Conservation (phyloP, 305 asterid species). For the Nicotiana rustica region DNA sequence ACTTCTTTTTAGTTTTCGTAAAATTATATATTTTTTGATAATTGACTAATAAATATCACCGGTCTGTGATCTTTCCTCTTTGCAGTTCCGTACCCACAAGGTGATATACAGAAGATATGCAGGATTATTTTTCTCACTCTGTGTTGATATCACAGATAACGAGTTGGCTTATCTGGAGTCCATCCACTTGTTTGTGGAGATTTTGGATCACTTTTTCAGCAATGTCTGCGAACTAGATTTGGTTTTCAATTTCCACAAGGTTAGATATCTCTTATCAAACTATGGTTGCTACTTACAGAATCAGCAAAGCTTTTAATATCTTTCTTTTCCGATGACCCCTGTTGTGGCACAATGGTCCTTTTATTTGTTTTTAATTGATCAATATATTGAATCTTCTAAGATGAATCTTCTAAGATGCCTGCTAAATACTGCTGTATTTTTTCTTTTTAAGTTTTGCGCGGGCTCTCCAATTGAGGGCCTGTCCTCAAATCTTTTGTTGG, state of each 20-base stretch:
- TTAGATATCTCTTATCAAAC: constrained; percentile 44
- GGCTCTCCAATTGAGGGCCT: not conserved
- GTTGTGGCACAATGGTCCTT: constrained; percentile 1
- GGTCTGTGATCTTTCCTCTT: constrained; percentile 17
- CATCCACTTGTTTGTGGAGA: constrained; percentile 97
- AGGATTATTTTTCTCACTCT: constrained; percentile 90
- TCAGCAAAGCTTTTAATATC: not conserved
- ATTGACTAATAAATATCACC: not conserved
- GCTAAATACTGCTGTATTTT: too few relatives aligned
- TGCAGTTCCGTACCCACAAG: constrained; percentile 95
- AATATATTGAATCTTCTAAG: constrained; percentile 7
- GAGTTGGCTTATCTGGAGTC: constrained; percentile 89
- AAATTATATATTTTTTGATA: constrained; percentile 2
- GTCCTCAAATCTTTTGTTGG: not conserved
- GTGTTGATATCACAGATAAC: constrained; percentile 94
- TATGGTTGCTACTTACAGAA: not conserved
- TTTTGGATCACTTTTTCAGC: constrained; percentile 95
- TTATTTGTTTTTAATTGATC: not conserved
- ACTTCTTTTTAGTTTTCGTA: not conserved
- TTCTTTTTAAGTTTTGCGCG: not conserved
- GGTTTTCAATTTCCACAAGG: constrained; percentile 99
- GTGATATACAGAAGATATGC: constrained; percentile 96
- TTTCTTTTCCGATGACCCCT: not conserved
- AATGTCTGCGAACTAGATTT: constrained; percentile 94
- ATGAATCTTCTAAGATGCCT: constrained; percentile 21